phyloP scores from a whole-genome alignment of 805 yeast species.

The Candida railenensis region DNA sequence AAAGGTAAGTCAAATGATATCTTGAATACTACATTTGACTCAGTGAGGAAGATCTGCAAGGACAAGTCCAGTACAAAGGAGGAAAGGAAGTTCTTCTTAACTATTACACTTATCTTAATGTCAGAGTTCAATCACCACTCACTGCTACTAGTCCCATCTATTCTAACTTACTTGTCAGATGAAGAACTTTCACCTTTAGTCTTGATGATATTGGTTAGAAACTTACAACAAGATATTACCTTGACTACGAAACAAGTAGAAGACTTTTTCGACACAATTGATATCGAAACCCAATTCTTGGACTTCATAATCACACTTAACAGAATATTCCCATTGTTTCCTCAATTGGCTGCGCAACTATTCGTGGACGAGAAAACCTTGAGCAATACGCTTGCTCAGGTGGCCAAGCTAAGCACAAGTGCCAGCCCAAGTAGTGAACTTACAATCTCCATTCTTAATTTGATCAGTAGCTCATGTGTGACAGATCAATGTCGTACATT shows the following conservation, averaged over 20 bases:
- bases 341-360: slow-evolving; percentile 18
- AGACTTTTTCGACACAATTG: slow-evolving; percentile 21
- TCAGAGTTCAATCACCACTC: slow-evolving; percentile 14
- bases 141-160: background rate
- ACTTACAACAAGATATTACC: slow-evolving; percentile 14
- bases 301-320: slow-evolving; percentile 21
- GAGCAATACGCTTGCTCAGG: slow-evolving; percentile 13
- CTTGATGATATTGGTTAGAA: slow-evolving; percentile 21
- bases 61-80: background rate
- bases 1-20: background rate
- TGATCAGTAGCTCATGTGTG: slow-evolving; percentile 42
- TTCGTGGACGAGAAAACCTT: slow-evolving; percentile 21
- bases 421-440: background rate
- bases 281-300: slow-evolving; percentile 15
- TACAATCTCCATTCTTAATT: background rate
- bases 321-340: slow-evolving; percentile 26
- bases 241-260: slow-evolving; percentile 16
- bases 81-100: slow-evolving; percentile 11
- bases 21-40: background rate
- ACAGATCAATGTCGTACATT: slow-evolving; percentile 49
- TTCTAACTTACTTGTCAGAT: background rate
- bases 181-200: slow-evolving; percentile 15
- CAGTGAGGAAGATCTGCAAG: background rate
- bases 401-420: slow-evolving; percentile 7
- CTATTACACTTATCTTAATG: slow-evolving; percentile 18